Evolutionary conservation across 768 basidiomycete species (phyloP), one percentile per base, ranked within the genome.

Genomic region (Mycena floridula): DNA sequence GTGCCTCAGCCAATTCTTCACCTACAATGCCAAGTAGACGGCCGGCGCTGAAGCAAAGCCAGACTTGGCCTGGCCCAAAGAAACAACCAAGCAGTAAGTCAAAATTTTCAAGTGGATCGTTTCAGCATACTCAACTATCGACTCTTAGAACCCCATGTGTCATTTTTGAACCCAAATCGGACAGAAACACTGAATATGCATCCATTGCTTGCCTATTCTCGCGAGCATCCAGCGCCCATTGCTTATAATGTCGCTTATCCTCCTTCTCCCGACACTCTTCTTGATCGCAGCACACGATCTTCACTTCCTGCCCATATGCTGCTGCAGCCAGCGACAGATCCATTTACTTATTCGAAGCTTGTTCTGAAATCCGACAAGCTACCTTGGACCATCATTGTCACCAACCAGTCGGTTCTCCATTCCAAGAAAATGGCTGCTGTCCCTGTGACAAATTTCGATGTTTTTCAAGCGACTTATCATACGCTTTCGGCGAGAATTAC

Each of bases 241-340:
- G 73, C 73, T 24, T 84, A 78, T 59, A 78, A 85, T 54, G 59
- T 79, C 16, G 65, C 62, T 2, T 77, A 68, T 50, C 68, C 78
- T 1, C 82, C 82, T 11, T 78, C 79, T 18, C 66, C 76, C 13
- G 70, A 71, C 26, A 77, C 76, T 16, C 68, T 83, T 35, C 64
- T 81, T 18, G 79, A 82, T 50, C 71, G 72, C 7, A 69, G 65
- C 9, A 78, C 76, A 3, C 74, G 70, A 48, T 62, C 65, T 3
- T 63, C 82, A 2, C 73, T 85, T 27, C 77, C 80, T 11, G 54
- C 68, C 4, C 72, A 72, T 48, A 79, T 75, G 0, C 73, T 85
- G 36, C 59, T 72, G 2, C 77, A 82, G 53, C 78, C 82, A 6
- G 80, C 82, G 13, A 85, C 82, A 3, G 76, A 81, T 45, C 82